Conservation (phyloP, 2,329 filamentous ascomycete genomes). For the Leptographium flavum region DNA sequence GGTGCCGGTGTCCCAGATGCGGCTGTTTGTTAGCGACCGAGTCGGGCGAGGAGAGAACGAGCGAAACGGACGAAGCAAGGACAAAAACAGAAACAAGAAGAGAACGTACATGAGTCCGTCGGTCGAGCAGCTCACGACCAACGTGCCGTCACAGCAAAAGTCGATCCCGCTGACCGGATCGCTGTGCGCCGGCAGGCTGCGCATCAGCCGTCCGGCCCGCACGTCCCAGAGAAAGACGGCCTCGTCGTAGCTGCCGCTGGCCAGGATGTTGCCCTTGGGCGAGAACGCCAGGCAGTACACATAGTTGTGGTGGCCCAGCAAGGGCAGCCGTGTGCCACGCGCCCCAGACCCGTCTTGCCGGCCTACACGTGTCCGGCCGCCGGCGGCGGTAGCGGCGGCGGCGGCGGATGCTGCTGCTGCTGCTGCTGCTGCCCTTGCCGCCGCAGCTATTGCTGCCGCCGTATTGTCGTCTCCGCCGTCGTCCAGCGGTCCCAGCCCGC, state of each 20-base stretch:
- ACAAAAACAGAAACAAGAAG: not conserved
- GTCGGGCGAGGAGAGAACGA: not conserved
- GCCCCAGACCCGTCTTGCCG: conserved; percentile 8
- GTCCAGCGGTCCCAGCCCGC: not conserved
- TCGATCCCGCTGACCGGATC: conserved; percentile 91
- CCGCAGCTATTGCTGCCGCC: conserved; percentile 2
- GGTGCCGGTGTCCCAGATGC: conserved; percentile 91
- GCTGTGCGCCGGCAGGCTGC: conserved; percentile 81
- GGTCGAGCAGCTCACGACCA: conserved; percentile 81
- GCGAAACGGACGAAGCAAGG: not conserved
- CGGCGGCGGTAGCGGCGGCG: not conserved
- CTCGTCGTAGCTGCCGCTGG: conserved; percentile 91
- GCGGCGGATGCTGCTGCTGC: not conserved
- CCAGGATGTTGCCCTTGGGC: conserved; percentile 95
- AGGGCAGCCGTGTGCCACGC: conserved; percentile 31
- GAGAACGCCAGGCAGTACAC: conserved; percentile 89
- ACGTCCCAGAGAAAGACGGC: conserved; percentile 97
- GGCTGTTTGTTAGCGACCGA: conserved; percentile 26
- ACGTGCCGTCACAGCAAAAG: conserved; percentile 80
- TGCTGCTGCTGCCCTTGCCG: not conserved
- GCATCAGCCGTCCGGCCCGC: conserved; percentile 73
- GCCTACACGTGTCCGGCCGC: conserved; percentile 1
- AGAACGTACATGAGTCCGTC: conserved; percentile 67
- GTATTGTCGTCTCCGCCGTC: conserved; percentile 1
- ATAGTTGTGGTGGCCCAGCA: conserved; percentile 90